Conservation (phyloP, 192 early-diverging fungal species). For the Rhizophagus sp. region DNA sequence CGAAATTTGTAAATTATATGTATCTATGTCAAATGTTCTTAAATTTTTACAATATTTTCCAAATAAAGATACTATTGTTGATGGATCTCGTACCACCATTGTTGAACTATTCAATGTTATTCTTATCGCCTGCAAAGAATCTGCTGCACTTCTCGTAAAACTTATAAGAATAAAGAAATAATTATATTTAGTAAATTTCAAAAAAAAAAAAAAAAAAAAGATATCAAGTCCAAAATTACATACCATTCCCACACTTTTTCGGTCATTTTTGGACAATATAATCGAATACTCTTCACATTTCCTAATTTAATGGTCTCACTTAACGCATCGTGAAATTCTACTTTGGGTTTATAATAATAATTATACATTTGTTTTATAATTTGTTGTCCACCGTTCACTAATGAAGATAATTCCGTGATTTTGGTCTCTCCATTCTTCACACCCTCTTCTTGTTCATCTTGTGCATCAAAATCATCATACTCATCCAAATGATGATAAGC, state of each 20-base stretch:
- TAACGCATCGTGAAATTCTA: too few relatives aligned
- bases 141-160: background rate
- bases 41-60: constrained; percentile 26
- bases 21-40: constrained; percentile 15
- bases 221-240: background rate
- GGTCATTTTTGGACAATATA: constrained; percentile 19
- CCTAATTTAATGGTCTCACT: too few relatives aligned
- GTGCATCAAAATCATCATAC: background rate
- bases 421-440: background rate
- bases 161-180: background rate
- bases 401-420: background rate
- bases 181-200: background rate
- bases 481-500: constrained; percentile 9
- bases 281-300: background rate
- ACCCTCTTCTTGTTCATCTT: background rate
- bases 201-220: background rate
- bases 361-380: background rate
- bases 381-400: background rate
- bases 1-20: background rate
- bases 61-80: constrained; percentile 16
- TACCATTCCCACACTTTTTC: constrained; percentile 14
- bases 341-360: background rate
- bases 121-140: constrained; percentile 6
- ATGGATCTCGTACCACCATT: background rate
- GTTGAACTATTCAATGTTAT: background rate